Percentiles rank a stretch among this genome's conserved stretches.
Evolutionary conservation across 768 basidiomycete genomes (phyloP).

Genomic region (Ephemerocybe angulata): DNA sequence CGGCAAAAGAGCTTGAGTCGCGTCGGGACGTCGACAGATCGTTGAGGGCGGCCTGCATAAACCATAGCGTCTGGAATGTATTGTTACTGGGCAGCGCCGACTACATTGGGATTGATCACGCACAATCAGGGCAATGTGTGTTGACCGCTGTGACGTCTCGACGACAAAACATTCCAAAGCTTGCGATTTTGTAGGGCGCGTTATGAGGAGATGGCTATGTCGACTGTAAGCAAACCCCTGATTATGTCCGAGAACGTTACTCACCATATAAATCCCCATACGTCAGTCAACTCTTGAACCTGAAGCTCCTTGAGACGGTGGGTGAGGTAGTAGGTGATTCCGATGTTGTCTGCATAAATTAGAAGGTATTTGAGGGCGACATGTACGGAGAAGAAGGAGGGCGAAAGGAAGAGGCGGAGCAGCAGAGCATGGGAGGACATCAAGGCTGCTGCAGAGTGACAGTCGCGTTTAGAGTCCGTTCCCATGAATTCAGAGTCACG

Average conservation of each 20-base stretch:
- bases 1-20: constrained; percentile 75
- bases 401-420: constrained; percentile 87
- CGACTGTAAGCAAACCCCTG: constrained; percentile 13
- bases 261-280: constrained; percentile 89
- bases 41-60: constrained; percentile 92
- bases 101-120: constrained; percentile 34
- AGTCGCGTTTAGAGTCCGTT: background rate
- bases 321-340: constrained; percentile 88
- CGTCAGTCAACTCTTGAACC: constrained; percentile 69
- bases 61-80: constrained; percentile 75
- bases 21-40: constrained; percentile 64
- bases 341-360: constrained; percentile 81
- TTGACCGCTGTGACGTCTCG: constrained; percentile 83
- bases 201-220: constrained; percentile 87
- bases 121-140: constrained; percentile 94
- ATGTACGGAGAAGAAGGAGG: constrained; percentile 90
- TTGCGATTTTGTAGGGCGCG: constrained; percentile 84
- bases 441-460: constrained; percentile 6
- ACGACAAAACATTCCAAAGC: constrained; percentile 94
- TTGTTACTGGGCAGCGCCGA: constrained; percentile 1
- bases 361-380: constrained; percentile 87
- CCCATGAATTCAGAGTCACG: constrained; percentile 12
- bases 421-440: constrained; percentile 81
- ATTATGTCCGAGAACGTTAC: constrained; percentile 14
- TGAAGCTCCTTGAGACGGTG: constrained; percentile 66